These are phyloP conservation scores for Dendrobium nobile DNA, from an alignment of 106 monocot genomes.

Conservation along the genomic window DNA sequence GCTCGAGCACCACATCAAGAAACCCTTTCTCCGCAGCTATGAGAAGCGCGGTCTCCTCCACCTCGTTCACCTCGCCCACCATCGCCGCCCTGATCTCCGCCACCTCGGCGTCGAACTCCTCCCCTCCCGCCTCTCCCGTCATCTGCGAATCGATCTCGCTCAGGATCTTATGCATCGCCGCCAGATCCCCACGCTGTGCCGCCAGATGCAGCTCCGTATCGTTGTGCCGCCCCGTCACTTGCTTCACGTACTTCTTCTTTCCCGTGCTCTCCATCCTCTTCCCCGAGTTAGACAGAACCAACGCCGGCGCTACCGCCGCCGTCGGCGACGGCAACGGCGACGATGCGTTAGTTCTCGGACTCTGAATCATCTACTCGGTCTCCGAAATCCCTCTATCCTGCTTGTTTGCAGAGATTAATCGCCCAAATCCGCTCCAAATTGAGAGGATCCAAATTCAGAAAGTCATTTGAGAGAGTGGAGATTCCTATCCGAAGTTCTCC, in stretches of 20 bases:
- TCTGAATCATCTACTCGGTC: constrained; percentile 1
- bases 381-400: background rate
- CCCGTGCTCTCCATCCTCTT: constrained; percentile 36
- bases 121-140: constrained; percentile 22
- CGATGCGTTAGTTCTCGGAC: background rate
- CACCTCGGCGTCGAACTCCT: constrained; percentile 31
- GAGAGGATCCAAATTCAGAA: background rate
- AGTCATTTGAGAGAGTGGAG: background rate
- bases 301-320: constrained; percentile 16
- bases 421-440: background rate
- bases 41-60: constrained; percentile 56
- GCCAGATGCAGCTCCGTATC: constrained; percentile 69
- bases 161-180: constrained; percentile 27
- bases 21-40: constrained; percentile 48
- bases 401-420: background rate
- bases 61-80: constrained; percentile 50
- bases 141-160: constrained; percentile 29
- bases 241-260: constrained; percentile 60
- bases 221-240: constrained; percentile 63
- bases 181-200: constrained; percentile 46
- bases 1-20: constrained; percentile 48
- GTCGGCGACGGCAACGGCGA: constrained; percentile 9
- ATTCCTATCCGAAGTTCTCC: background rate
- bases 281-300: constrained; percentile 41
- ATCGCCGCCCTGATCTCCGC: constrained; percentile 40